phyloP scores from a whole-genome alignment of 306 rosid species.

The Cercis canadensis region DNA sequence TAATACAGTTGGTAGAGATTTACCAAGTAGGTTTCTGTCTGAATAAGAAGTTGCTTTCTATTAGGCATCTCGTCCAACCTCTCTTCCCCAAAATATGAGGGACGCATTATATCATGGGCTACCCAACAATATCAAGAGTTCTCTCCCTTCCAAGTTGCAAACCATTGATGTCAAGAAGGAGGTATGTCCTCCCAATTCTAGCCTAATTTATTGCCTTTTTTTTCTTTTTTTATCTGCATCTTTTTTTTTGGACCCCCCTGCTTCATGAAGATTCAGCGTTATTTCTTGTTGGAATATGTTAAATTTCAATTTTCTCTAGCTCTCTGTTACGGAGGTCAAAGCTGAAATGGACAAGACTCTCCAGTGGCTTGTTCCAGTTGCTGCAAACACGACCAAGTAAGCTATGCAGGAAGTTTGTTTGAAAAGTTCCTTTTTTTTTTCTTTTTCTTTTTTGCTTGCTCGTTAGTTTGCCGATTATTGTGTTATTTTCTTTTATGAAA shows the following conservation, averaged over 20 bases:
- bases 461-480: not conserved
- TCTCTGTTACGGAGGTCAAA: slow-evolving; percentile 57
- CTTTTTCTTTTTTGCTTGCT: not conserved
- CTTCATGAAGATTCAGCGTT: slow-evolving; percentile 22
- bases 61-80: slow-evolving; percentile 84
- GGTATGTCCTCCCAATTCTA: slow-evolving; percentile 49
- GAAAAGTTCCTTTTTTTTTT: not conserved
- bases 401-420: slow-evolving; percentile 38
- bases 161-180: slow-evolving; percentile 55
- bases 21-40: slow-evolving; percentile 14
- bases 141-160: slow-evolving; percentile 73
- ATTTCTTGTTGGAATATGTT: slow-evolving; percentile 22
- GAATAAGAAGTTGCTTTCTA: slow-evolving; percentile 13
- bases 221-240: too few species aligned
- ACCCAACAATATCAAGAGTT: slow-evolving; percentile 69
- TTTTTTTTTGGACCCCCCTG: not conserved
- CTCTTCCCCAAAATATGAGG: slow-evolving; percentile 79
- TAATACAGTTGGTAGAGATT: slow-evolving; percentile 2
- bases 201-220: slow-evolving; percentile 8
- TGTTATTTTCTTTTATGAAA: slow-evolving; percentile 16
- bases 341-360: slow-evolving; percentile 82
- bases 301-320: slow-evolving; percentile 55
- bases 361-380: slow-evolving; percentile 81
- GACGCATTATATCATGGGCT: slow-evolving; percentile 82
- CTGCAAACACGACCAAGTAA: slow-evolving; percentile 82